A percentile compares a stretch with the other conserved stretches of the same genome.
Evolutionary conservation across 371 early-diverging fungal genomes (phyloP).

Genomic region (Mortierella sp.): DNA sequence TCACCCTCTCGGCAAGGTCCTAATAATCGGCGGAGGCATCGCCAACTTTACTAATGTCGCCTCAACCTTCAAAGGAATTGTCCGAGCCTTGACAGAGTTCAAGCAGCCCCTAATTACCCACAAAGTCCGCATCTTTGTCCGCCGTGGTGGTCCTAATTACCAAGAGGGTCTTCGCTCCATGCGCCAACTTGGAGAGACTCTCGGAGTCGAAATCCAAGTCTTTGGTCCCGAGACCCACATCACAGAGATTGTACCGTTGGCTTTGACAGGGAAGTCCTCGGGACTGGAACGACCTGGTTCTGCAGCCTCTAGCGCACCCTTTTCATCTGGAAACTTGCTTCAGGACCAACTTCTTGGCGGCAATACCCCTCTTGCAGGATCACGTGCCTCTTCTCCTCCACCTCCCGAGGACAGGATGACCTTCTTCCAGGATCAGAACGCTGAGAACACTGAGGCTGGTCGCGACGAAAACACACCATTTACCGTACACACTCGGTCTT

Average conservation of each 20-base stretch:
- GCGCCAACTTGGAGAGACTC: constrained; percentile 90
- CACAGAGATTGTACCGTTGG: constrained; percentile 96
- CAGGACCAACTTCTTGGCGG: constrained; percentile 72
- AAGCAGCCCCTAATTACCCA: constrained; percentile 86
- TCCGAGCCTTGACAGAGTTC: constrained; percentile 93
- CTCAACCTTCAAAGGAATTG: constrained; percentile 98
- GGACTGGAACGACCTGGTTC: constrained; percentile 44
- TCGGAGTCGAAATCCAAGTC: constrained; percentile 94
- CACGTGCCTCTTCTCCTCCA: constrained; percentile 54
- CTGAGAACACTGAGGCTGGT: constrained; percentile 17
- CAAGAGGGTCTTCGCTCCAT: constrained; percentile 97
- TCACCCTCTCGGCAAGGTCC: constrained; percentile 91
- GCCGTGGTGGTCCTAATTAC: constrained; percentile 98
- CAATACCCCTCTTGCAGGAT: constrained; percentile 35
- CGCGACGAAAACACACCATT: constrained; percentile 75
- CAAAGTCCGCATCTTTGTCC: constrained; percentile 93
- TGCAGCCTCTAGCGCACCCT: constrained; percentile 27
- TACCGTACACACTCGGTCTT: constrained; percentile 89
- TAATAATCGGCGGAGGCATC: constrained; percentile 98
- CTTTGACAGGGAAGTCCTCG: constrained; percentile 72
- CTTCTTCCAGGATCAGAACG: constrained; percentile 58
- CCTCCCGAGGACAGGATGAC: constrained; percentile 66
- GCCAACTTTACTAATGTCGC: constrained; percentile 99
- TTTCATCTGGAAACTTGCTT: constrained; percentile 71
- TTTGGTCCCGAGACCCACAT: constrained; percentile 98